phyloP scores from a whole-genome alignment of 106 monocot genomes.

The Allium fistulosum region DNA sequence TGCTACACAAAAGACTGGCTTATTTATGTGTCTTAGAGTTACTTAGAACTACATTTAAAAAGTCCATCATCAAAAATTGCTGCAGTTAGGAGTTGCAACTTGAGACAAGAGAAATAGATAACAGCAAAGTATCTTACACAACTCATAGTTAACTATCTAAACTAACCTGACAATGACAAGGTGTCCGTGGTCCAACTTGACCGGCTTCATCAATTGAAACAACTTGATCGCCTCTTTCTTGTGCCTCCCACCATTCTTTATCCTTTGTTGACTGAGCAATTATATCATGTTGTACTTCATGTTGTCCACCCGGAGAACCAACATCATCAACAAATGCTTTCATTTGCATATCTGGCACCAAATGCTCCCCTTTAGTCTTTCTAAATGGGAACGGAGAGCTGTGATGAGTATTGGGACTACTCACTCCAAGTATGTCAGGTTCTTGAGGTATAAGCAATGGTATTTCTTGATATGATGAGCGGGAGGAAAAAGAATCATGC shows the following conservation, averaged over 20 bases:
- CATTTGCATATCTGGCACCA: conserved; percentile 60
- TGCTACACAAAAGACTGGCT: too few species aligned
- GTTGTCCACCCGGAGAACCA: conserved; percentile 21
- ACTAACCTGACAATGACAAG: conserved; percentile 88
- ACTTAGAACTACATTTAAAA: too few species aligned
- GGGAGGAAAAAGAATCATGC: conserved; percentile 36
- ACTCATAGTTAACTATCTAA: conserved; percentile 7
- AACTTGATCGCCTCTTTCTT: conserved; percentile 56
- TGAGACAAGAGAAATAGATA: not conserved
- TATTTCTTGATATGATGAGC: conserved; percentile 67
- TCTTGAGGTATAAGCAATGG: conserved; percentile 83
- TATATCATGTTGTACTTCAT: conserved; percentile 19
- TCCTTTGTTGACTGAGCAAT: conserved; percentile 20
- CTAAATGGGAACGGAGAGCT: conserved; percentile 25
- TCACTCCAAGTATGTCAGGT: conserved; percentile 27
- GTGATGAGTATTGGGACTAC: conserved; percentile 15
- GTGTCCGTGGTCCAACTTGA: conserved; percentile 85
- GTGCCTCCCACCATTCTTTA: conserved; percentile 88
- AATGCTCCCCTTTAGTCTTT: conserved; percentile 30
- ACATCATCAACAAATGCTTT: conserved; percentile 76
- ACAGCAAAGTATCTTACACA: not conserved
- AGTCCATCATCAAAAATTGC: too few species aligned
- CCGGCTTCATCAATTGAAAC: conserved; percentile 60
- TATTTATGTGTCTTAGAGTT: too few species aligned
- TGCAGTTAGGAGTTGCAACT: not conserved